phyloP scores from a whole-genome alignment of 257 asterid species.

The Solanum virginianum region DNA sequence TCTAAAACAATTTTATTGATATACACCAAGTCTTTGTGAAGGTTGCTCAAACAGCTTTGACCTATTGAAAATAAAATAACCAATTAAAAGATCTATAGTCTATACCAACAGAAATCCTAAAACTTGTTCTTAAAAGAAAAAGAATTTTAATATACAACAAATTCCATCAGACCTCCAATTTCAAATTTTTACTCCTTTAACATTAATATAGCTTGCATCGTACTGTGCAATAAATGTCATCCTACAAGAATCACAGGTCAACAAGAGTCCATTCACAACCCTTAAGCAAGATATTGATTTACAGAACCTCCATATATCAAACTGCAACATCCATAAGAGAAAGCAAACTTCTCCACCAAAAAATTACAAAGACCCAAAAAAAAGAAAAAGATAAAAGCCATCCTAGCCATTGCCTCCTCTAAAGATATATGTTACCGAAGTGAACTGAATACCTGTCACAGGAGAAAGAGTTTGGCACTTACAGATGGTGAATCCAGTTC shows the following conservation, averaged over 20 bases:
- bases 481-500: constrained; percentile 54
- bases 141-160: not conserved
- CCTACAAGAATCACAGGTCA: not conserved
- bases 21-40: not conserved
- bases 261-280: not conserved
- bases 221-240: not conserved
- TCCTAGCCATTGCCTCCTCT: not conserved
- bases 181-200: not conserved
- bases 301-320: not conserved
- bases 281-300: not conserved
- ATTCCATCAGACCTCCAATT: not conserved
- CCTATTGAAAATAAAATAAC: not conserved
- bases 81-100: not conserved
- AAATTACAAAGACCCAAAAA: not conserved
- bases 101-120: not conserved
- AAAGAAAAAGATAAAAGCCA: not conserved
- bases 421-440: not conserved
- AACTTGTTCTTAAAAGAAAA: not conserved
- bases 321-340: not conserved
- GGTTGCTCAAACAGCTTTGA: not conserved
- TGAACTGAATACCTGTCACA: not conserved
- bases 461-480: constrained; percentile 19
- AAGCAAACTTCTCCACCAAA: not conserved
- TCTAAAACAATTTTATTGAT: not conserved
- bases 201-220: not conserved